Evolutionary conservation across 257 asterid species (phyloP).

Genomic region (Rhazya stricta): DNA sequence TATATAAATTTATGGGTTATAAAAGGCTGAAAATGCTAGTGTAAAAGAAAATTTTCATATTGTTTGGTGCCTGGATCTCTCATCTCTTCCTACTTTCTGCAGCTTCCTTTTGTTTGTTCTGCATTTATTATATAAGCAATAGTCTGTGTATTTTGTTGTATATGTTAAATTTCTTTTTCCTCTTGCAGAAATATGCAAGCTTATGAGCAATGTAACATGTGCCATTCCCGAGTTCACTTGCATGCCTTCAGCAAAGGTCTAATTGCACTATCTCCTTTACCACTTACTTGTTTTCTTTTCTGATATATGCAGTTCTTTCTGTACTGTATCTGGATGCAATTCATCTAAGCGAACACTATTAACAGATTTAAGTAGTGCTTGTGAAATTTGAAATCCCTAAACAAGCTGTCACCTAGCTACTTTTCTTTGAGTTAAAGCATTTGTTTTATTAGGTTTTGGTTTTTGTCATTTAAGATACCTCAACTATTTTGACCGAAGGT

Average conservation of each 20-base stretch:
- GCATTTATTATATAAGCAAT: not conserved
- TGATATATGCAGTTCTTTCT: not conserved
- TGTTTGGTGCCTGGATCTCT: not conserved
- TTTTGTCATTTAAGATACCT: not conserved
- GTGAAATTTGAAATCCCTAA: not conserved
- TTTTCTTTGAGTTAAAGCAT: not conserved
- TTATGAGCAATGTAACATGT: conserved; percentile 77
- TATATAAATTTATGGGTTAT: not conserved
- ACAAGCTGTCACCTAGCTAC: too few relatives aligned
- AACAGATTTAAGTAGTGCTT: not conserved
- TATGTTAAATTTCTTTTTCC: not conserved
- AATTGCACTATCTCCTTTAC: conserved; percentile 15
- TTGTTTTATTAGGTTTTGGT: not conserved
- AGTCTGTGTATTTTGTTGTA: not conserved
- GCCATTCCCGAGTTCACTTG: conserved; percentile 96
- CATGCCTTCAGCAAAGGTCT: conserved; percentile 85
- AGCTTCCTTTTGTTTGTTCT: not conserved
- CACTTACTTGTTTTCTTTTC: conserved; percentile 2
- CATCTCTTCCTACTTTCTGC: not conserved
- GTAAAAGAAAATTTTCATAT: not conserved
- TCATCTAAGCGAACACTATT: not conserved
- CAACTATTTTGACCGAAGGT: not conserved
- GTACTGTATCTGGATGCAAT: not conserved
- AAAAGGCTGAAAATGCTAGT: not conserved
- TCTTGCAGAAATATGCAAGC: conserved; percentile 81